These are phyloP conservation scores for Cryptosporidium tyzzeri DNA, from an alignment of 169 alveolate genomes.

Conservation along the genomic window DNA sequence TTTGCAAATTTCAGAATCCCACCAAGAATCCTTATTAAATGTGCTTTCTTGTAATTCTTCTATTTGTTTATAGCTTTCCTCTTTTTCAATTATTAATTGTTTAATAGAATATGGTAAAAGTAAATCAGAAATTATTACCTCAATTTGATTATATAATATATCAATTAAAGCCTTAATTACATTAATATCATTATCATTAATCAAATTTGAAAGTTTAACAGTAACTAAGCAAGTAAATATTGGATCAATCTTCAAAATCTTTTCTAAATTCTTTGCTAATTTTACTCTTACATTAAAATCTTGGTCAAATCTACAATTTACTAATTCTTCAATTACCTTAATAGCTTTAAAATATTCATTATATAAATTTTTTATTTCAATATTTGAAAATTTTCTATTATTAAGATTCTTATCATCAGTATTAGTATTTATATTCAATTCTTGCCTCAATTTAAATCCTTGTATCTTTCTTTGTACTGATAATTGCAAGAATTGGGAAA, in stretches of 20 bases:
- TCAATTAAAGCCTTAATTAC: constrained; percentile 47
- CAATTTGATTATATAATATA: constrained; percentile 34
- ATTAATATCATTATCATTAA: constrained; percentile 34
- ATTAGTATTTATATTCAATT: neutral
- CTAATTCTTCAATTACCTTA: constrained; percentile 8
- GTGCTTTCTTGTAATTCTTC: neutral
- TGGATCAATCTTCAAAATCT: constrained; percentile 42
- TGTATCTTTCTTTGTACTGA: constrained; percentile 48
- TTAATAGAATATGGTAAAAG: constrained; percentile 53
- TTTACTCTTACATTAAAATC: constrained; percentile 35
- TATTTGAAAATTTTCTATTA: constrained; percentile 1
- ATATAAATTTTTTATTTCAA: constrained; percentile 1
- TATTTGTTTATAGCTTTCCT: neutral
- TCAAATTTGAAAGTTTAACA: neutral
- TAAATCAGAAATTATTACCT: constrained; percentile 41
- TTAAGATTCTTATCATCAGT: neutral
- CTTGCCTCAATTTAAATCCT: constrained; percentile 11
- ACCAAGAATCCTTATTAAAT: constrained; percentile 22
- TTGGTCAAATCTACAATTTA: constrained; percentile 43
- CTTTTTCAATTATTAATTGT: constrained; percentile 23
- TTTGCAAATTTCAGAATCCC: constrained; percentile 43
- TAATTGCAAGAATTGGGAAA: constrained; percentile 32
- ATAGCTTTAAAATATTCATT: constrained; percentile 41
- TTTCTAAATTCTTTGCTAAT: constrained; percentile 22
- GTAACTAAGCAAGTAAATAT: constrained; percentile 28